Conservation (phyloP, 1,139 yeast genomes). For the Yamadazyma atmosphaerica region DNA sequence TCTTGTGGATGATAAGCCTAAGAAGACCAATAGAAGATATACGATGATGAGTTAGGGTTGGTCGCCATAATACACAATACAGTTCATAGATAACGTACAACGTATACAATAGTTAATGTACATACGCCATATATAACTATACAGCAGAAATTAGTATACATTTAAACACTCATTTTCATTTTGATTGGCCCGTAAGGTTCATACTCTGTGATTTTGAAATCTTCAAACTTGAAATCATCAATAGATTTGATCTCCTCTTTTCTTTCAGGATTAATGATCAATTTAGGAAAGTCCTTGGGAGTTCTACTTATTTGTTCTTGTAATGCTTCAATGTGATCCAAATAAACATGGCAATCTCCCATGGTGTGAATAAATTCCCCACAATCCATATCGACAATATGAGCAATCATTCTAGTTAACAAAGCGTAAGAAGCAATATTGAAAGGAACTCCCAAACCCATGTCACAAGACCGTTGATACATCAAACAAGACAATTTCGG, state of each 20-base stretch:
- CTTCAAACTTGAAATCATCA: constrained; percentile 87
- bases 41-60: too few relatives aligned
- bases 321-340: constrained; percentile 89
- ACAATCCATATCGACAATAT: constrained; percentile 88
- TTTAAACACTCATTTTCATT: constrained; percentile 74
- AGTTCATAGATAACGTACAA: constrained; percentile 13
- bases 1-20: constrained; percentile 8
- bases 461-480: constrained; percentile 97
- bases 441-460: constrained; percentile 98
- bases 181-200: constrained; percentile 81
- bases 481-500: constrained; percentile 82
- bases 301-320: constrained; percentile 71
- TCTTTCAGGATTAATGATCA: constrained; percentile 62
- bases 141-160: neutral
- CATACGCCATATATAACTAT: constrained; percentile 1
- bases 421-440: constrained; percentile 96
- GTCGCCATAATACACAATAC: too few relatives aligned
- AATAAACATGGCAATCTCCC: constrained; percentile 96
- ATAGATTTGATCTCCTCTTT: constrained; percentile 53
- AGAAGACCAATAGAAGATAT: neutral
- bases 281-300: constrained; percentile 80
- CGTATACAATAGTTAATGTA: constrained; percentile 9
- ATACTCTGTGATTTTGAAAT: constrained; percentile 76
- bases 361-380: constrained; percentile 93
- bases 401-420: constrained; percentile 92